Base-by-base conservation (phyloP, 495 filamentous ascomycete genomes). In the Talaromyces proteolyticus region DNA sequence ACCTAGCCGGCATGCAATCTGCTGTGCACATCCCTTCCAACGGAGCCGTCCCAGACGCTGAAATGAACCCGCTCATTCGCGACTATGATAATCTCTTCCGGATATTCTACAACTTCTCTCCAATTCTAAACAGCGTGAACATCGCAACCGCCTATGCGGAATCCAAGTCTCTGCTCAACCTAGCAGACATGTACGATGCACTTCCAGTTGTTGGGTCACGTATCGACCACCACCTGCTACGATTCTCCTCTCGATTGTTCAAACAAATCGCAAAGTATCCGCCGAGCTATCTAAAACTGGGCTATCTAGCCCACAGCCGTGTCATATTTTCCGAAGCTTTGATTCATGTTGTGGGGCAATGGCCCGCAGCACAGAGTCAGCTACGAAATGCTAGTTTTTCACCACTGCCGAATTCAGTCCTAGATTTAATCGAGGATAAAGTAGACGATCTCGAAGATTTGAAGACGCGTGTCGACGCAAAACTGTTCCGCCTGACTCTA, bases 241-340 rank as follows among this genome's bases (percentile, higher is more conserved):
- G 91, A 49, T 96, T 95, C 65, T 88, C 91, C 52, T 86, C 84
- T 22, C 77, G 88, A 14, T 77, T 96, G 0, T 95, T 89, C 82
- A 92, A 92, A 61, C 90, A 96, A 58, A 93, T 95, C 50, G 88
- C 89, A 34, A 95, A 94, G 64, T 95, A 95, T 61, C 91, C 91
- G 16, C 87, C 91, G 14, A 86, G 80, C 58, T 96, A 96, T 60
- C 79, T 96, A 11, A 91, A 91, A 42, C 77, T 96, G 3, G 91
- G 90, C 18, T 95, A 91, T 57, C 71, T 95, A 17, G 85, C 89
- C 4, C 81, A 89, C 37, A 87, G 81, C 50, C 87, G 88, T 54
- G 83, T 88, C 47, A 94, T 96, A 53, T 96, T 94, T 63, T 79
- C 87, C 43, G 91, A 96, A 67, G 89, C 90, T 0, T 68, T 96